Evolutionary conservation across 2,329 filamentous ascomycete genomes (phyloP), one percentile per base, ranked within the genome.

Genomic region (Calonectria montana): DNA sequence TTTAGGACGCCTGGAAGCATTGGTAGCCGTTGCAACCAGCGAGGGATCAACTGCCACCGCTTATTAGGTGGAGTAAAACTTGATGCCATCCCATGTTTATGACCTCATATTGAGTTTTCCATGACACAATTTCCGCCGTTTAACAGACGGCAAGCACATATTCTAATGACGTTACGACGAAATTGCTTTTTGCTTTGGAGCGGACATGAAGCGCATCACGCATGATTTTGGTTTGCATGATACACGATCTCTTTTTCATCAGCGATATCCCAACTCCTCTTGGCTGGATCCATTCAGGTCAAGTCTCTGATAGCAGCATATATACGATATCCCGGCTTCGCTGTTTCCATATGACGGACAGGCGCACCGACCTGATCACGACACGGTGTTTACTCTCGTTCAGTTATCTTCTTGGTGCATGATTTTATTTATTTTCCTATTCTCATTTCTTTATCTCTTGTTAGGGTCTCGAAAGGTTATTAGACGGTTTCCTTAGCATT

Each of bases 21-120:
- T 87, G 23, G 85, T 87, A 15, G 85, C 85, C 10, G 85, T 86
- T 43, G 85, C 85, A 9, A 86, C 85, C 0, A 84, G 84, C 48
- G 85, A 87, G 67, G 83, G 84, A 23, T 83, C 83, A 23, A 85
- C 84, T 1, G 84, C 85, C 1, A 81, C 84, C 1, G 84, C 84
- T 0, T 86, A 85, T 61, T 86, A 77, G 41, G 27, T 27, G 64
- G 41, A 13, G 25, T 47, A 8, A 16, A 21, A 35, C 23, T 39
- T 9, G 55, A 31, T 43, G 27, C 47, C n/a, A 18, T 57, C 13
- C 13, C 31, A 53, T 63, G 39, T 59, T 63, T 43, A 35, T 21
- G 37, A 25, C 18, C 35, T 48, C 61, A 25, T 27, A 18, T 47
- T 43, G 64, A 55, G 61, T 12, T 64, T 41, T 31, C 41, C 48